Evolutionary conservation across 1,284 basidiomycete genomes (phyloP).

Genomic region (Athelia sp.): DNA sequence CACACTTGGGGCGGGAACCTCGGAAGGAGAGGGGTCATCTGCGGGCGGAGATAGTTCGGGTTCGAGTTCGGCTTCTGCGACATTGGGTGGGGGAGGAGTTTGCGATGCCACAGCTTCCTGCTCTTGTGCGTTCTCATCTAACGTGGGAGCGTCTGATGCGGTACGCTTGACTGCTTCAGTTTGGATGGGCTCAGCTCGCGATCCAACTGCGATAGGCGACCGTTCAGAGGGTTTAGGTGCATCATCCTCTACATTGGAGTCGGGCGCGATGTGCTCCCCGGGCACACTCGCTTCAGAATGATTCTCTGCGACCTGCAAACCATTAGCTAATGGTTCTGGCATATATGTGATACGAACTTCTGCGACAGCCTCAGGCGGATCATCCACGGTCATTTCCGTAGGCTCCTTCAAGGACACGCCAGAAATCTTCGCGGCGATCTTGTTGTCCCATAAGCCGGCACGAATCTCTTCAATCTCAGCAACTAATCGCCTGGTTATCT

Average conservation of each 20-base stretch:
- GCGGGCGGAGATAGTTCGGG: conserved; percentile 7
- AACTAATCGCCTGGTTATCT: conserved; percentile 40
- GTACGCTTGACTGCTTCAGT: no score
- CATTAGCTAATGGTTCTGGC: not conserved
- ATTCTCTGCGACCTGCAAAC: not conserved
- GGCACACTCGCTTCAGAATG: no score
- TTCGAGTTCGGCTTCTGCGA: not conserved
- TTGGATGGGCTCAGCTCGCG: no score
- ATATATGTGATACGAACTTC: no score
- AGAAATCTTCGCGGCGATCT: conserved; percentile 39
- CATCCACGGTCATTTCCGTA: not conserved
- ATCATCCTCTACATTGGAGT: no score
- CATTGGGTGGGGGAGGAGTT: not conserved
- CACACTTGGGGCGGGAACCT: not conserved
- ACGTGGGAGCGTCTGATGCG: no score
- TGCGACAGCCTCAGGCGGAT: no score
- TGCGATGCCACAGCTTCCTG: not conserved
- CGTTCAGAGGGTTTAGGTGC: no score
- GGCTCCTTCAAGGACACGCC: conserved; percentile 11
- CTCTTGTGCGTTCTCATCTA: not conserved
- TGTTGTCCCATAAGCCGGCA: conserved; percentile 61
- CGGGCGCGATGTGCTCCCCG: no score
- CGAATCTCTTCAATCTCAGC: conserved; percentile 74
- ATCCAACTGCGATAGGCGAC: no score
- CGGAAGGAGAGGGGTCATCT: not conserved